Conservation (phyloP, 495 filamentous ascomycete genomes). For the Stereocaulon alpinum region DNA sequence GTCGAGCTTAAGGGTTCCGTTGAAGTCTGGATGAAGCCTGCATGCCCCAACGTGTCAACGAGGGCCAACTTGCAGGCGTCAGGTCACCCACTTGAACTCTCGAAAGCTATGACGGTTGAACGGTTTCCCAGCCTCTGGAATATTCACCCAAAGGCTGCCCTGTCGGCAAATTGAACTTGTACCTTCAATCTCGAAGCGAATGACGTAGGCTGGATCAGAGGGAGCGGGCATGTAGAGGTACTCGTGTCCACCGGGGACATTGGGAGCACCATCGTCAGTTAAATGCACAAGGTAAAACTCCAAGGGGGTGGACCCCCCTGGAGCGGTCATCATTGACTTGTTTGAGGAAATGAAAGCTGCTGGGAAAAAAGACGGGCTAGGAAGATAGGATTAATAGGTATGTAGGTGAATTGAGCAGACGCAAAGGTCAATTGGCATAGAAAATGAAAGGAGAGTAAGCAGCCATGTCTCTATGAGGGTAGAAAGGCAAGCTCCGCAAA, state of each 20-base stretch:
- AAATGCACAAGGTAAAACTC: conserved; percentile 79
- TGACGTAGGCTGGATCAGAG: conserved; percentile 54
- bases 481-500: neutral
- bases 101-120: conserved; percentile 71
- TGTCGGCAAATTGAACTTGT: conserved; percentile 90
- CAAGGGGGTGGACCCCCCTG: neutral
- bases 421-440: neutral
- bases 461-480: neutral
- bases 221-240: conserved; percentile 87
- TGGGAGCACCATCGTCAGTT: conserved; percentile 84
- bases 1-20: conserved; percentile 78
- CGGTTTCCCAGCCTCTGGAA: conserved; percentile 60
- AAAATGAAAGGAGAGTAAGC: neutral
- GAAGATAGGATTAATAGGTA: neutral
- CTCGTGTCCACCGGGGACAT: conserved; percentile 57
- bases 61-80: neutral
- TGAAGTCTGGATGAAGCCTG: conserved; percentile 87
- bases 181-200: conserved; percentile 91
- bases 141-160: conserved; percentile 92
- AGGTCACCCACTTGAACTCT: conserved; percentile 66
- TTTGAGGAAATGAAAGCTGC: neutral
- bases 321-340: neutral
- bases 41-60: conserved; percentile 22
- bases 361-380: neutral
- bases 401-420: neutral